Evolutionary conservation across 768 basidiomycete genomes (phyloP).

Genomic region (Rhodocollybia butyracea): DNA sequence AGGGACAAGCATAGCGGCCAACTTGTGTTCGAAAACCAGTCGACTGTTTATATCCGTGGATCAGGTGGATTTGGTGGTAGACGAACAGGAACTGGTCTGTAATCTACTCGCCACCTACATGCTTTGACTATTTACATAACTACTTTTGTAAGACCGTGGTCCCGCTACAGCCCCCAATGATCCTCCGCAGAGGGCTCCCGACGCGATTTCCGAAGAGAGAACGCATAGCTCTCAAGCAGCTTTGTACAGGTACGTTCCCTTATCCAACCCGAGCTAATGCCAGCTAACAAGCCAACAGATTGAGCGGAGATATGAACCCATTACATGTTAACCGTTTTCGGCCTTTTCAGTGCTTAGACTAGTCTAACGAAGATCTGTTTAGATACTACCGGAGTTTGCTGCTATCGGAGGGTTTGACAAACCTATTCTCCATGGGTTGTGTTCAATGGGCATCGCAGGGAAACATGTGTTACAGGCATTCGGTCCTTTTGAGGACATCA

Average conservation of each 20-base stretch:
- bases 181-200: constrained; percentile 80
- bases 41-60: constrained; percentile 89
- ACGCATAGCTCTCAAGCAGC: constrained; percentile 83
- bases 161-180: constrained; percentile 79
- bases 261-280: neutral
- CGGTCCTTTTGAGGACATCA: constrained; percentile 88
- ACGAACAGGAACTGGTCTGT: constrained; percentile 70
- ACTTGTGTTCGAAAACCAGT: constrained; percentile 88
- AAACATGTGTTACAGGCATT: constrained; percentile 90
- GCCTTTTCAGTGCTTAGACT: too few relatives aligned
- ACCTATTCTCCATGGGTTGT: constrained; percentile 87
- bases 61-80: constrained; percentile 96
- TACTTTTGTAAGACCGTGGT: constrained; percentile 67
- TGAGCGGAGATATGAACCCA: constrained; percentile 92
- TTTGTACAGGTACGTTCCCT: constrained; percentile 81
- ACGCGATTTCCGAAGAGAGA: constrained; percentile 86
- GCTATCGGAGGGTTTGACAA: constrained; percentile 92
- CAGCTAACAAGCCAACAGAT: constrained; percentile 31
- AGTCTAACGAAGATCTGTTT: too few relatives aligned
- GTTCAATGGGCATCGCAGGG: constrained; percentile 88
- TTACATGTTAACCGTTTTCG: too few relatives aligned
- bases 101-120: neutral
- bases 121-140: neutral
- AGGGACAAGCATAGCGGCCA: constrained; percentile 76
- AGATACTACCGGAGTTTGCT: constrained; percentile 93